phyloP scores from a whole-genome alignment of 495 filamentous ascomycete genomes.

The Neurospora sp. region DNA sequence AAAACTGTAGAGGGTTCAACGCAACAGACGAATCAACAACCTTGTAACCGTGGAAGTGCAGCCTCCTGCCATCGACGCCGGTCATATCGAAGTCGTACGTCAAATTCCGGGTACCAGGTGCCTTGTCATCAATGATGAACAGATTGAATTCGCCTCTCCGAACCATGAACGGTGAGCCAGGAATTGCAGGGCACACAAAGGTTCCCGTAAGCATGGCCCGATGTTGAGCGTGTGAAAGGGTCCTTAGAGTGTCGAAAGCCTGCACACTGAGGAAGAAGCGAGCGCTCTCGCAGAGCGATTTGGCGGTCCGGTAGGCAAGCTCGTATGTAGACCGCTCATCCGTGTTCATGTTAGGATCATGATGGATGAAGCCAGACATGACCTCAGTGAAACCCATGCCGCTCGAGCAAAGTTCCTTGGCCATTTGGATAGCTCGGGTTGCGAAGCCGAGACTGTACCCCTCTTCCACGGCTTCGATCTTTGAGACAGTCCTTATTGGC shows the following conservation, averaged over 20 bases:
- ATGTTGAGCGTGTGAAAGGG: constrained; percentile 38
- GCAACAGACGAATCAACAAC: constrained; percentile 49
- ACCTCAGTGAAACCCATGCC: constrained; percentile 53
- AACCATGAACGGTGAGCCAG: constrained; percentile 50
- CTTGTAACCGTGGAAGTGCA: constrained; percentile 54
- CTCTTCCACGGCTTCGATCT: constrained; percentile 15
- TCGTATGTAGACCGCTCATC: constrained; percentile 42
- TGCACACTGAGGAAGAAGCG: constrained; percentile 53
- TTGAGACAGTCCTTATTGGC: constrained; percentile 3
- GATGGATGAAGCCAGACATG: constrained; percentile 52
- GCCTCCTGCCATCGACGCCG: constrained; percentile 37
- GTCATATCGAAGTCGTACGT: constrained; percentile 53
- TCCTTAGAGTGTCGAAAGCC: constrained; percentile 36
- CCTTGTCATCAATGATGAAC: constrained; percentile 42
- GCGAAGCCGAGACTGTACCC: constrained; percentile 26
- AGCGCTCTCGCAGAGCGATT: constrained; percentile 42
- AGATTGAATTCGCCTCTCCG: constrained; percentile 48
- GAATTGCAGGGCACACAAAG: constrained; percentile 48
- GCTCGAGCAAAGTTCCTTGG: constrained; percentile 30
- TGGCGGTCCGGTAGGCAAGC: constrained; percentile 42
- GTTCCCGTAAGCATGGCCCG: constrained; percentile 50
- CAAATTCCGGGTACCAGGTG: constrained; percentile 47
- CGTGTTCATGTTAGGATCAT: constrained; percentile 34
- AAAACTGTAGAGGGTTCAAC: constrained; percentile 42
- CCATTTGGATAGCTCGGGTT: constrained; percentile 29